Conservation (phyloP, 2,329 filamentous ascomycete species). For the Cucurbitaria berberidis region DNA sequence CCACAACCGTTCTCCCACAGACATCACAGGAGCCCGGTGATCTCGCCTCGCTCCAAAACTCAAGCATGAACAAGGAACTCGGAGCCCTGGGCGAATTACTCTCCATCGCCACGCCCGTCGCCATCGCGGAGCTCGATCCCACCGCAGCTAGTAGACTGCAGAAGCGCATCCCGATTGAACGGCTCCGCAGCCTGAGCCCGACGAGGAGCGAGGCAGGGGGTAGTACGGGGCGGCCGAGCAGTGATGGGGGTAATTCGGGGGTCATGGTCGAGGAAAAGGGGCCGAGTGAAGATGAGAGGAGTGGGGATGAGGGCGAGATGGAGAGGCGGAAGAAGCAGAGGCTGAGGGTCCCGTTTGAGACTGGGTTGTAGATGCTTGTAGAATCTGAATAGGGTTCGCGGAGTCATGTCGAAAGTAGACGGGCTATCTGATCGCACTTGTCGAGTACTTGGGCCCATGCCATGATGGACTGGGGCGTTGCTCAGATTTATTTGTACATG, state of each 20-base stretch:
- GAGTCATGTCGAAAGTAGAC: neutral
- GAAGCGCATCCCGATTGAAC: slow-evolving; percentile 19
- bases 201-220: slow-evolving; percentile 32
- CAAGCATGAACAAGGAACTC: slow-evolving; percentile 22
- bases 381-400: neutral
- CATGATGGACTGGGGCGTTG: too few species aligned
- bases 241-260: slow-evolving; percentile 32
- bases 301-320: slow-evolving; percentile 29
- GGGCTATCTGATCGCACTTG: too few species aligned
- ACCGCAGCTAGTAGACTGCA: slow-evolving; percentile 38
- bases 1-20: neutral
- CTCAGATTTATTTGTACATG: too few species aligned
- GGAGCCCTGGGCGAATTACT: slow-evolving; percentile 45
- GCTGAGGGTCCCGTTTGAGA: slow-evolving; percentile 27
- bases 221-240: slow-evolving; percentile 17
- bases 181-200: slow-evolving; percentile 43
- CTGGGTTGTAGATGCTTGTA: neutral
- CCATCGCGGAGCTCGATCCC: slow-evolving; percentile 47
- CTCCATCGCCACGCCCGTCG: slow-evolving; percentile 43
- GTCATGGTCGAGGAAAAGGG: slow-evolving; percentile 52
- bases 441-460: too few species aligned
- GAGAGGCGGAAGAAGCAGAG: slow-evolving; percentile 12
- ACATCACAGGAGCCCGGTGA: neutral
- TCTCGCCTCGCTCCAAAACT: slow-evolving; percentile 1
- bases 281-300: slow-evolving; percentile 45